Percentiles rank a stretch among this genome's conserved stretches.
phyloP scores from a whole-genome alignment of 148 eudicot genomes.

The Persicaria maculosa region DNA sequence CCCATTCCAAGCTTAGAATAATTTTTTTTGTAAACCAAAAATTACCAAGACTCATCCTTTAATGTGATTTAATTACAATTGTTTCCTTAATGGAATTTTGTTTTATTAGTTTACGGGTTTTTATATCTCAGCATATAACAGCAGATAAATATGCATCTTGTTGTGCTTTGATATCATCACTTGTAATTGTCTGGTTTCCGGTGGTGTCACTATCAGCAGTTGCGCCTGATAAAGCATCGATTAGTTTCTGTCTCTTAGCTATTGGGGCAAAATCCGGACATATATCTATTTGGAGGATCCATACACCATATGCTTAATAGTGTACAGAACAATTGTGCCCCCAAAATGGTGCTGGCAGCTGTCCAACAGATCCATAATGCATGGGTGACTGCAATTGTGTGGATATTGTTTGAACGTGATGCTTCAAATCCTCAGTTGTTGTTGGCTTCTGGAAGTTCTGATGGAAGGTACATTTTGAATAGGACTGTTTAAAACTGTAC shows the following conservation, averaged over 20 bases:
- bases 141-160: conserved; percentile 75
- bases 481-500: background rate
- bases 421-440: conserved; percentile 44
- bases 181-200: conserved; percentile 85
- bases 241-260: conserved; percentile 55
- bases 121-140: conserved; percentile 36
- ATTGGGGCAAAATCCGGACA: conserved; percentile 75
- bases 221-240: conserved; percentile 20
- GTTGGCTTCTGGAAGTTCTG: conserved; percentile 73
- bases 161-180: conserved; percentile 56
- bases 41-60: no score
- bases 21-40: no score
- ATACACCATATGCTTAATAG: conserved; percentile 45
- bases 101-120: no score
- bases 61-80: no score
- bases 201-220: conserved; percentile 27
- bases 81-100: no score
- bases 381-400: conserved; percentile 74
- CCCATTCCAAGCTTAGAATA: no score
- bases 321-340: conserved; percentile 25
- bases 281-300: conserved; percentile 69
- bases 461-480: conserved; percentile 54
- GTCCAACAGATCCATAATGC: conserved; percentile 54
- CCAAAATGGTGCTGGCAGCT: conserved; percentile 41
- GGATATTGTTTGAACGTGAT: conserved; percentile 42